Percentiles rank a stretch among this genome's conserved stretches.
These are phyloP conservation scores for Pugionium dolabratum DNA, from an alignment of 345 rosid species.

Conservation along the genomic window DNA sequence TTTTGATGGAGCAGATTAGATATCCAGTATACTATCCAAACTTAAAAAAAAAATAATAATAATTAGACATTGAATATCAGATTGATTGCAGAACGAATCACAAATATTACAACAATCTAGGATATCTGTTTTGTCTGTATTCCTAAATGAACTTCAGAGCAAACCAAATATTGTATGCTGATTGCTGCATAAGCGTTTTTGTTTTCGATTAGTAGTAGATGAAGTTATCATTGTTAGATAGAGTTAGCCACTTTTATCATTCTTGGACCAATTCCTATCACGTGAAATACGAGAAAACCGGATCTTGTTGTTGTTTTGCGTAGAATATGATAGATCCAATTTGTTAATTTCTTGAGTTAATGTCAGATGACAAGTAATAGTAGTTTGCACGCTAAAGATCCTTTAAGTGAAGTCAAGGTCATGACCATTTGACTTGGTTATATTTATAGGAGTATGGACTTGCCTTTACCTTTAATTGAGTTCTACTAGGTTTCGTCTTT, in stretches of 20 bases:
- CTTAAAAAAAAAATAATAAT: no score
- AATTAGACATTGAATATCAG: no score
- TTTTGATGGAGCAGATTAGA: no score
- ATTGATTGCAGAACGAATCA: no score
- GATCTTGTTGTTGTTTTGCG: slow-evolving; percentile 27
- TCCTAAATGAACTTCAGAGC: not conserved
- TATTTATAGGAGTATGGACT: slow-evolving; percentile 2
- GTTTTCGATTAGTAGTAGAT: not conserved
- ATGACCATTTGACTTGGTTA: not conserved
- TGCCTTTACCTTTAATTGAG: slow-evolving; percentile 12
- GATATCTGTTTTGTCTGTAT: no score
- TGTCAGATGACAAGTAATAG: slow-evolving; percentile 5
- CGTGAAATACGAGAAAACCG: slow-evolving; percentile 34
- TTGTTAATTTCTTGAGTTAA: not conserved
- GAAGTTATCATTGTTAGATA: not conserved
- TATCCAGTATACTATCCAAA: no score
- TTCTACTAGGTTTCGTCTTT: slow-evolving; percentile 17
- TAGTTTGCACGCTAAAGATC: slow-evolving; percentile 27
- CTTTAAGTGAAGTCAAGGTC: slow-evolving; percentile 8
- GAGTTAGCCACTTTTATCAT: slow-evolving; percentile 33
- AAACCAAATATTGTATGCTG: not conserved
- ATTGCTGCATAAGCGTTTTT: not conserved
- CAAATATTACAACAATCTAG: no score
- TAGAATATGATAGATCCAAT: slow-evolving; percentile 14
- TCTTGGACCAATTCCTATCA: slow-evolving; percentile 27